Evolutionary conservation across 345 rosid genomes (phyloP).

Genomic region (Gossypium rotundifolium): DNA sequence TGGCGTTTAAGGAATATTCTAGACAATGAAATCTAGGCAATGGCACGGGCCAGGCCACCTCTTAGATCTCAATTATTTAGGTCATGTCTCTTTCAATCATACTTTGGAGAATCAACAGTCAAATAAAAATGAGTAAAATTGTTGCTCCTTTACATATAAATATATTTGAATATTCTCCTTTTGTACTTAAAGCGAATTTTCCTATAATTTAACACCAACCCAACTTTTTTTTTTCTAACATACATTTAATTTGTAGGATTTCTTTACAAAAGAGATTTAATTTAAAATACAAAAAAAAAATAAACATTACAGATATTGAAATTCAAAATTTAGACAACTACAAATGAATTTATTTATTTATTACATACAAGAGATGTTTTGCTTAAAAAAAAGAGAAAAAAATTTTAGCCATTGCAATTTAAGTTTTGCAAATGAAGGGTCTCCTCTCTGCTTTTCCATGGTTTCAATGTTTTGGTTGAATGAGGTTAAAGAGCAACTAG

Average conservation of each 20-base stretch:
- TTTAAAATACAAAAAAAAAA: too few relatives aligned
- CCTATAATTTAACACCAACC: background rate
- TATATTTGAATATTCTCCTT: slow-evolving; percentile 13
- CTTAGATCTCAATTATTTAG: slow-evolving; percentile 7
- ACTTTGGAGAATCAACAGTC: slow-evolving; percentile 11
- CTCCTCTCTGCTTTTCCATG: background rate
- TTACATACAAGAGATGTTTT: too few relatives aligned
- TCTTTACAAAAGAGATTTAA: too few relatives aligned
- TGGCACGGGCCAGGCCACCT: background rate
- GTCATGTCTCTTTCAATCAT: slow-evolving; percentile 9
- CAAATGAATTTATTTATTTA: too few relatives aligned
- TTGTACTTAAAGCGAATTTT: background rate
- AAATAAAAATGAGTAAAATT: background rate
- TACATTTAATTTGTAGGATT: background rate
- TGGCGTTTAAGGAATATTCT: slow-evolving; percentile 6
- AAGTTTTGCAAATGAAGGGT: background rate
- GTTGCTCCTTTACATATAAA: background rate
- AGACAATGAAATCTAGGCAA: background rate
- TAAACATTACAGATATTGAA: background rate
- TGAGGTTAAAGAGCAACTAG: background rate
- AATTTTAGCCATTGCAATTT: too few relatives aligned
- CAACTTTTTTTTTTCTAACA: background rate
- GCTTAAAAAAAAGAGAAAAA: too few relatives aligned
- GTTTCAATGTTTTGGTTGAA: background rate
- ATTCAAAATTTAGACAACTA: background rate